phyloP scores from a whole-genome alignment of 176 grass and related monocot species.

The Guadua angustifolia region DNA sequence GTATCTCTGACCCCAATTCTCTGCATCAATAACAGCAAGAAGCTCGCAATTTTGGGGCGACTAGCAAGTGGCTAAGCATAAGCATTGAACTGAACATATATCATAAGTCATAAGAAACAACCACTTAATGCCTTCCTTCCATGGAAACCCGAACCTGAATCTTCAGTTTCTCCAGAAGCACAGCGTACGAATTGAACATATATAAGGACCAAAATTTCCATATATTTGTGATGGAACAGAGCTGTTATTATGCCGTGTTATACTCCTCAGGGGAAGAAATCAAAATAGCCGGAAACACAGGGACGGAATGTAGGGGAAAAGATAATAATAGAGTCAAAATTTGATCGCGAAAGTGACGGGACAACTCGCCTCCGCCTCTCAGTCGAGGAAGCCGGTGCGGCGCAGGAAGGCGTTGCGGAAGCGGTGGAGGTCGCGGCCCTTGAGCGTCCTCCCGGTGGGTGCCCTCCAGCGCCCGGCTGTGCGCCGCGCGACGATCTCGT shows the following conservation, averaged over 20 bases:
- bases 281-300: slow-evolving; percentile 56
- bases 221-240: slow-evolving; percentile 41
- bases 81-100: neutral
- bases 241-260: slow-evolving; percentile 34
- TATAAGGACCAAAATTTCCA: slow-evolving; percentile 48
- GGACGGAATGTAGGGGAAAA: neutral
- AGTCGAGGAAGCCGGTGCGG: slow-evolving; percentile 64
- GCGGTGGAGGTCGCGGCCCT: slow-evolving; percentile 86
- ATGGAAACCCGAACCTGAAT: neutral
- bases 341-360: slow-evolving; percentile 37
- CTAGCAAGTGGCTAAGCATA: neutral
- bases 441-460: slow-evolving; percentile 65
- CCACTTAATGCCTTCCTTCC: neutral
- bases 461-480: slow-evolving; percentile 51
- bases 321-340: too few relatives aligned
- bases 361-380: slow-evolving; percentile 52
- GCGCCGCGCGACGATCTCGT: slow-evolving; percentile 61
- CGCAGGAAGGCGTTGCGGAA: slow-evolving; percentile 76
- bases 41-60: neutral
- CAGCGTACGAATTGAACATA: slow-evolving; percentile 24
- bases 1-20: slow-evolving; percentile 6
- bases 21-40: neutral
- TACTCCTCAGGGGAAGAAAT: slow-evolving; percentile 41
- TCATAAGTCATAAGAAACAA: slow-evolving; percentile 22
- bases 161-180: slow-evolving; percentile 1